These are phyloP conservation scores for Nothopassalora personata DNA, from an alignment of 2,329 filamentous ascomycete genomes.

Conservation along the genomic window DNA sequence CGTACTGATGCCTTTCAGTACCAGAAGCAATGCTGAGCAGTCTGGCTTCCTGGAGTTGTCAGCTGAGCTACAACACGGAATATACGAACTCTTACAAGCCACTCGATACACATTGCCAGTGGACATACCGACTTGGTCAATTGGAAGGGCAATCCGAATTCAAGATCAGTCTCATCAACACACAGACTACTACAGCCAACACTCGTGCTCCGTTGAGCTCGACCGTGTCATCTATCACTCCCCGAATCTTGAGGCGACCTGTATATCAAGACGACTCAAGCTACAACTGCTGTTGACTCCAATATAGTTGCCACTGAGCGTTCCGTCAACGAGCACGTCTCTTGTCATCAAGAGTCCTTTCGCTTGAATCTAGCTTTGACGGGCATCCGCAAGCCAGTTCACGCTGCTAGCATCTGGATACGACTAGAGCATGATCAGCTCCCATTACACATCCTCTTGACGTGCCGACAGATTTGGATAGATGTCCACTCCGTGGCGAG, in stretches of 20 bases:
- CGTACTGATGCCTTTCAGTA: neutral
- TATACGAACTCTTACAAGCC: neutral
- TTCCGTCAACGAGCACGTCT: neutral
- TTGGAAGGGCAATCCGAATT: neutral
- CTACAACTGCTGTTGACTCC: neutral
- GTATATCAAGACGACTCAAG: neutral
- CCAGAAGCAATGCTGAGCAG: neutral
- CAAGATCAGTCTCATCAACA: neutral
- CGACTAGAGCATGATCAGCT: neutral
- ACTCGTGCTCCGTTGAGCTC: neutral
- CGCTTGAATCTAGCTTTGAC: neutral
- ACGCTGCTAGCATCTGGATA: neutral
- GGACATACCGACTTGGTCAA: neutral
- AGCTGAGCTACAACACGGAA: neutral
- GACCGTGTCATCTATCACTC: neutral
- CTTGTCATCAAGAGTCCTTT: neutral
- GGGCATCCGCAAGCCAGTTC: neutral
- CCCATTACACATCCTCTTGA: neutral
- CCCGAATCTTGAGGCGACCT: neutral
- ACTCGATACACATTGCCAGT: neutral
- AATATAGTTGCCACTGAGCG: neutral
- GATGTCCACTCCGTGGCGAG: neutral
- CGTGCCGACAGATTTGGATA: neutral
- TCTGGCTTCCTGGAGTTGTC: neutral
- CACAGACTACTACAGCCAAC: neutral